These are phyloP conservation scores for Solanum megistacrolobum DNA, from an alignment of 257 asterid genomes.

Conservation along the genomic window DNA sequence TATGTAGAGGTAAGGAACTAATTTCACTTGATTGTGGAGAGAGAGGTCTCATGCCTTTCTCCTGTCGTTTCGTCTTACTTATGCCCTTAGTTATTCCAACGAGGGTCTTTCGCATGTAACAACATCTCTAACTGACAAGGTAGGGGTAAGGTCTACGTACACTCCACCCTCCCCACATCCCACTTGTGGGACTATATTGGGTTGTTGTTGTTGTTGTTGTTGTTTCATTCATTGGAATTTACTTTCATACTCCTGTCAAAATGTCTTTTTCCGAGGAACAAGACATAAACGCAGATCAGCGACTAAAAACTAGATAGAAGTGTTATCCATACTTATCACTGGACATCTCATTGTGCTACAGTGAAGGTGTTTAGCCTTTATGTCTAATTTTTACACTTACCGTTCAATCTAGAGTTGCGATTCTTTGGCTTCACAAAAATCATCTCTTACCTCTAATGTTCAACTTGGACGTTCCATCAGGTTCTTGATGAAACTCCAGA, in stretches of 20 bases:
- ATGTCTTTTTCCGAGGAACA: not conserved
- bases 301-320: not conserved
- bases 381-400: not conserved
- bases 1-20: slow-evolving; percentile 42
- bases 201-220: not conserved
- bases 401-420: not conserved
- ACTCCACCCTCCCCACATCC: not conserved
- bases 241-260: not conserved
- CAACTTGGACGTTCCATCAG: slow-evolving; percentile 16
- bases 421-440: not conserved
- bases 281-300: not conserved
- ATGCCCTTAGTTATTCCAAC: not conserved
- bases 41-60: not conserved
- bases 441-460: not conserved
- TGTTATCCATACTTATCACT: not conserved
- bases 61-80: not conserved
- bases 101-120: not conserved
- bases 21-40: not conserved
- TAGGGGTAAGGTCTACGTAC: not conserved
- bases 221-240: not conserved
- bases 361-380: not conserved
- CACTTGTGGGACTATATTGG: not conserved
- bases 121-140: not conserved
- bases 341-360: not conserved
- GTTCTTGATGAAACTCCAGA: slow-evolving; percentile 36